phyloP scores from a whole-genome alignment of 208 protist genomes.

The Porcisia hertigi region DNA sequence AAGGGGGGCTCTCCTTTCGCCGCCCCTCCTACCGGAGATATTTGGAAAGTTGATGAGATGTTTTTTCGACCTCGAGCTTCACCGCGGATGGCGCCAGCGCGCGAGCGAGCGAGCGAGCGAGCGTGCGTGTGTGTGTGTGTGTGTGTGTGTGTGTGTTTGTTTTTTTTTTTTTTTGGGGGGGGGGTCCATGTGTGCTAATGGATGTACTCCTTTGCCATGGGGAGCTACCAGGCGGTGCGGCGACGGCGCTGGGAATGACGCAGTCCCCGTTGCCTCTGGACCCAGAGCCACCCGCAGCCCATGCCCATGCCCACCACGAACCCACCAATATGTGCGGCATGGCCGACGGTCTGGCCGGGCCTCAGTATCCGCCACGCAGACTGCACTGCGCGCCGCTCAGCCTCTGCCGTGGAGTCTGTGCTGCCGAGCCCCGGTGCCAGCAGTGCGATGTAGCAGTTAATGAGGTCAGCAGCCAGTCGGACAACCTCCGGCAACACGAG shows the following conservation, averaged over 20 bases:
- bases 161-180: no score
- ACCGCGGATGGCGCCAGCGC: no score
- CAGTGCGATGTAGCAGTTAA: slow-evolving; percentile 12
- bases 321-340: slow-evolving; percentile 71
- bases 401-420: not conserved
- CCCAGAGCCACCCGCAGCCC: slow-evolving; percentile 40
- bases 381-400: slow-evolving; percentile 16
- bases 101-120: no score
- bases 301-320: slow-evolving; percentile 46
- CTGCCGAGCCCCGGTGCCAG: not conserved
- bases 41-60: no score
- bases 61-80: no score
- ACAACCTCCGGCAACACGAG: slow-evolving; percentile 41
- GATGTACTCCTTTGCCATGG: not conserved
- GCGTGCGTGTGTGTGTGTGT: no score
- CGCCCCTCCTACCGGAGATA: no score
- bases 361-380: slow-evolving; percentile 30
- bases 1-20: no score
- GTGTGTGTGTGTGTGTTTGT: no score
- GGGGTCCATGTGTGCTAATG: not conserved
- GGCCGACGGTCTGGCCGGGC: slow-evolving; percentile 49
- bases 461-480: slow-evolving; percentile 23
- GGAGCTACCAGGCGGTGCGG: not conserved
- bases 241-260: not conserved
- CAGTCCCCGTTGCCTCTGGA: slow-evolving; percentile 14